Conservation (phyloP, 345 rosid species). For the Brassica carinata region DNA sequence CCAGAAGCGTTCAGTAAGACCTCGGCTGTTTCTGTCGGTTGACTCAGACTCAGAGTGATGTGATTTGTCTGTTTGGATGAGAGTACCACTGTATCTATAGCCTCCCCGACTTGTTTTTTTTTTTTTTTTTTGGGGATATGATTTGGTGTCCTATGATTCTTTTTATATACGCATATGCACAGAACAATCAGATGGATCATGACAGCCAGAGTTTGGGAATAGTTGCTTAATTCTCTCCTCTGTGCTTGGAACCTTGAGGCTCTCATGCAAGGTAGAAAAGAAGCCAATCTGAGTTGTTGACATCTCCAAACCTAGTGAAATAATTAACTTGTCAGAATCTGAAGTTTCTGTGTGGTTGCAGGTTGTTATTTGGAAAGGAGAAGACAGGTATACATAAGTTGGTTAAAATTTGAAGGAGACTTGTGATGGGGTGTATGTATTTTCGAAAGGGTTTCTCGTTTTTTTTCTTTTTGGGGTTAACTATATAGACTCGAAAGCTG, state of each 20-base stretch:
- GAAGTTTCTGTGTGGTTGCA: constrained; percentile 14
- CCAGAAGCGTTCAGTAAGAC: constrained; percentile 88
- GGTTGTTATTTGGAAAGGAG: constrained; percentile 26
- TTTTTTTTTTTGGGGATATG: neutral
- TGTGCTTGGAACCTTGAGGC: constrained; percentile 13
- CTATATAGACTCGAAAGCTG: neutral
- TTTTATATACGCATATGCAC: constrained; percentile 9
- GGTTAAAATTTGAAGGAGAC: neutral
- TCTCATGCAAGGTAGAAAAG: constrained; percentile 26
- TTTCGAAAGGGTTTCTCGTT: neutral
- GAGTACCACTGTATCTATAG: constrained; percentile 18
- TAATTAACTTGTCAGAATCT: neutral
- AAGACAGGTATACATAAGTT: constrained; percentile 4
- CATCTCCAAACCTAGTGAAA: neutral
- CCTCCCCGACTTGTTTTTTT: constrained; percentile 5
- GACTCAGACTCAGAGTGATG: constrained; percentile 68
- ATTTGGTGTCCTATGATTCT: constrained; percentile 11
- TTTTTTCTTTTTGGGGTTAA: neutral
- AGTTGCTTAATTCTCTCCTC: constrained; percentile 11
- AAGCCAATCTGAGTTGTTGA: neutral
- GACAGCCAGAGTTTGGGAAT: constrained; percentile 8
- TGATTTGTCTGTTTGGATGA: constrained; percentile 14
- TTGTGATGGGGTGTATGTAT: neutral
- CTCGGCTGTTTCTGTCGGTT: constrained; percentile 66
- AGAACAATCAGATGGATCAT: constrained; percentile 18